phyloP scores from a whole-genome alignment of 305 asterid genomes.

The Fraxinus sp. region DNA sequence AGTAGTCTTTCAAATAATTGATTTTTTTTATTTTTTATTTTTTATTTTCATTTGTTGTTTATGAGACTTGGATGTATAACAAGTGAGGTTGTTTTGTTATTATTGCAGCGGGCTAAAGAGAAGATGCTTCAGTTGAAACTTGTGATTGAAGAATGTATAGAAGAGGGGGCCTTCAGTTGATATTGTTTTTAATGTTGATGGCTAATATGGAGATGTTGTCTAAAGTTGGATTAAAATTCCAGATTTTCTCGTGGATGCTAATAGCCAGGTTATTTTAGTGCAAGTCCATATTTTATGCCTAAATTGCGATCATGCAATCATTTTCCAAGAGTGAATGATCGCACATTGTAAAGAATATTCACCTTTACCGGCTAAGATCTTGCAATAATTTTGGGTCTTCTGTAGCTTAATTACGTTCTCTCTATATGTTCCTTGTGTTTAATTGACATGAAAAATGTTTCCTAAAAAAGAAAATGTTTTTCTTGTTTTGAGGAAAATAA shows the following conservation, averaged over 20 bases:
- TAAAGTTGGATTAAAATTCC: slow-evolving; percentile 4
- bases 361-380: not conserved
- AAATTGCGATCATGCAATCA: not conserved
- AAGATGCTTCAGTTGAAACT: slow-evolving; percentile 72
- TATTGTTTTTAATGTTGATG: slow-evolving; percentile 1
- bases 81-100: slow-evolving; percentile 1
- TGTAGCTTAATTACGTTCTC: not conserved
- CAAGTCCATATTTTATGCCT: slow-evolving; percentile 13
- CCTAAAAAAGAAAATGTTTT: no score
- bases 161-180: slow-evolving; percentile 49
- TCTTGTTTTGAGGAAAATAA: not conserved
- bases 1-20: not conserved
- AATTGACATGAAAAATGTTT: not conserved
- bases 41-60: not conserved
- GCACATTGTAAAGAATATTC: not conserved
- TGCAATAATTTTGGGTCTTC: not conserved
- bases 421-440: not conserved
- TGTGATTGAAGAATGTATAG: slow-evolving; percentile 54
- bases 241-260: slow-evolving; percentile 16
- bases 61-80: slow-evolving; percentile 12
- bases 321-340: not conserved
- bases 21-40: not conserved
- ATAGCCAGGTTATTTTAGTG: slow-evolving; percentile 11
- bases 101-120: slow-evolving; percentile 65
- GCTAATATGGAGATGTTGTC: not conserved